phyloP scores from a whole-genome alignment of 306 rosid genomes.

The Adenanthera pavonina region DNA sequence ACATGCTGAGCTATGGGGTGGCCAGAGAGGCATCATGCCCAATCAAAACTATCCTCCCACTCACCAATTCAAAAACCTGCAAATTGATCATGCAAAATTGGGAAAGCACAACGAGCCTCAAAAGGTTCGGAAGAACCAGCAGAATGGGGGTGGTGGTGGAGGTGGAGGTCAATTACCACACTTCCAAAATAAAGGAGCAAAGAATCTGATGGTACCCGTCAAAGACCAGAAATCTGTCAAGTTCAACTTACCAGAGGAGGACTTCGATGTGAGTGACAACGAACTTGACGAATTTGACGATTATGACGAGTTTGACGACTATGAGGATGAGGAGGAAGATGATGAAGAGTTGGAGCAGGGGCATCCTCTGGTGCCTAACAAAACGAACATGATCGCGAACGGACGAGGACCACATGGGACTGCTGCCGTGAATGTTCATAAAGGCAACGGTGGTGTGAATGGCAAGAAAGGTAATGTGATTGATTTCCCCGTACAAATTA shows the following conservation, averaged over 20 bases:
- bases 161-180: conserved; percentile 34
- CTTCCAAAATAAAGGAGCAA: conserved; percentile 58
- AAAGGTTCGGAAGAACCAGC: conserved; percentile 47
- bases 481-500: conserved; percentile 65
- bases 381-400: conserved; percentile 5
- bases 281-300: conserved; percentile 64
- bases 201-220: conserved; percentile 42
- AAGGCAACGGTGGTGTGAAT: conserved; percentile 46
- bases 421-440: conserved; percentile 59
- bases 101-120: conserved; percentile 62
- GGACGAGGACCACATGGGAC: conserved; percentile 44
- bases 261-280: conserved; percentile 59
- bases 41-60: conserved; percentile 48
- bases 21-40: conserved; percentile 50
- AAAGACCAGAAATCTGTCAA: conserved; percentile 77
- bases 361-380: conserved; percentile 26
- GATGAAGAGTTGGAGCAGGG: neutral
- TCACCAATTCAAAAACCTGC: conserved; percentile 74
- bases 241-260: conserved; percentile 67
- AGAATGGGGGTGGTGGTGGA: conserved; percentile 25
- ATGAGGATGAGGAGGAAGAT: conserved; percentile 49
- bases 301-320: conserved; percentile 59
- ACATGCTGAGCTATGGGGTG: conserved; percentile 78
- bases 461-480: conserved; percentile 72
- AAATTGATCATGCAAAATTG: conserved; percentile 47